Percentiles rank a stretch among this genome's conserved stretches.
Conservation (phyloP, 371 early-diverging fungal species). For the Syncephalastrum racemosum region DNA sequence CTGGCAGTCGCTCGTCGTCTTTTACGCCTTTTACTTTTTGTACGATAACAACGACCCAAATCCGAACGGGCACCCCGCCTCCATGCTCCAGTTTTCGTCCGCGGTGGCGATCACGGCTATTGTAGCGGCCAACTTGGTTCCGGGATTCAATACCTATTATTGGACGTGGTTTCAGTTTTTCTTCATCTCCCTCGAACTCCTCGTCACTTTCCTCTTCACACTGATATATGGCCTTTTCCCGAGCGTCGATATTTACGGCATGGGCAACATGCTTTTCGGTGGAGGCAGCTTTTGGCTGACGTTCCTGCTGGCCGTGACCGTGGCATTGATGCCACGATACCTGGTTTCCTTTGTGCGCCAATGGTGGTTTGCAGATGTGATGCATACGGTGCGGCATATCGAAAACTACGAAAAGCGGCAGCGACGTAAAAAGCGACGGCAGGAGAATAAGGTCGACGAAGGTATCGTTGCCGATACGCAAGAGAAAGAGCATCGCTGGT, state of each 20-base stretch:
- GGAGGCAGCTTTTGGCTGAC: constrained; percentile 75
- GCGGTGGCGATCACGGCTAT: constrained; percentile 64
- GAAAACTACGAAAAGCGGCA: constrained; percentile 29
- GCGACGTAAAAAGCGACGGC: constrained; percentile 4
- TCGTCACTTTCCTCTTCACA: constrained; percentile 53
- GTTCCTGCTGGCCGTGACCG: constrained; percentile 50
- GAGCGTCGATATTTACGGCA: constrained; percentile 56
- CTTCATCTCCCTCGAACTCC: constrained; percentile 46
- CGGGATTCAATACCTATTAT: constrained; percentile 69
- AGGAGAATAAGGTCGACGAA: too few species aligned
- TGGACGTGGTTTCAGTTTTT: constrained; percentile 75
- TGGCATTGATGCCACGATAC: constrained; percentile 69
- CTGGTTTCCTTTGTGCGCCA: constrained; percentile 56
- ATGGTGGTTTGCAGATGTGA: constrained; percentile 69
- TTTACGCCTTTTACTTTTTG: constrained; percentile 59
- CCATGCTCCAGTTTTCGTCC: constrained; percentile 57
- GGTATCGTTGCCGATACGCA: too few species aligned
- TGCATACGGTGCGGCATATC: constrained; percentile 70
- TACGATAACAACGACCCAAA: constrained; percentile 37
- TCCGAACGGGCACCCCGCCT: constrained; percentile 36
- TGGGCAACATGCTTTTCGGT: constrained; percentile 57
- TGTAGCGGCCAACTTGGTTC: constrained; percentile 70
- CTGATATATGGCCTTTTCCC: constrained; percentile 57
- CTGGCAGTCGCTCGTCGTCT: constrained; percentile 71
- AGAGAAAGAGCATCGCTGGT: too few species aligned